These are phyloP conservation scores for Monascus ruber DNA, from an alignment of 2,329 filamentous ascomycete species.

Conservation along the genomic window DNA sequence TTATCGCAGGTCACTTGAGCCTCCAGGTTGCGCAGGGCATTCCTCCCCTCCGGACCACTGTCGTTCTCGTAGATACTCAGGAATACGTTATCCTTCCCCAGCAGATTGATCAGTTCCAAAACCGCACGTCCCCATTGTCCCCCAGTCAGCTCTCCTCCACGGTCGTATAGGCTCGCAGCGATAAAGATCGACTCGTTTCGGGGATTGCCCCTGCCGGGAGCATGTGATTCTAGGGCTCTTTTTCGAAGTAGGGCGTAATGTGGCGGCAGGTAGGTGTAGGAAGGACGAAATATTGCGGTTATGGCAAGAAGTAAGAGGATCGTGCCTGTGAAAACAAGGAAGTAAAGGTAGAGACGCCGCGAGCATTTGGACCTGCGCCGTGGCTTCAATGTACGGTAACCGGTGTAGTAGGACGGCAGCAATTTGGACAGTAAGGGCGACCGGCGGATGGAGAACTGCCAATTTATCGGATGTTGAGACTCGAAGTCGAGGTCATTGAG, in stretches of 20 bases:
- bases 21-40: slow-evolving; percentile 44
- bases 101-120: slow-evolving; percentile 49
- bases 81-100: slow-evolving; percentile 58
- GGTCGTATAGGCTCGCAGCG: slow-evolving; percentile 58
- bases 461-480: slow-evolving; percentile 20
- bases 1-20: slow-evolving; percentile 38
- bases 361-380: slow-evolving; percentile 17
- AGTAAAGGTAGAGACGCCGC: slow-evolving; percentile 19
- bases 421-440: slow-evolving; percentile 18
- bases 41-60: slow-evolving; percentile 45
- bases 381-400: slow-evolving; percentile 20
- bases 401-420: slow-evolving; percentile 15
- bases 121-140: slow-evolving; percentile 55
- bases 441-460: slow-evolving; percentile 12
- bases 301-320: slow-evolving; percentile 27
- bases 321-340: slow-evolving; percentile 15
- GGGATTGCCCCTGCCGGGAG: slow-evolving; percentile 38
- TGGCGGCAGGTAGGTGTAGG: slow-evolving; percentile 43
- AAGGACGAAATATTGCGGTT: slow-evolving; percentile 41
- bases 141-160: slow-evolving; percentile 46
- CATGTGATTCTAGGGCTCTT: slow-evolving; percentile 17
- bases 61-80: slow-evolving; percentile 66
- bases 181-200: slow-evolving; percentile 60
- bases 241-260: slow-evolving; percentile 37
- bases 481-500: slow-evolving; percentile 33